Evolutionary conservation across 1,284 basidiomycete species (phyloP).

Genomic region (Taiwanofungus camphoratus): DNA sequence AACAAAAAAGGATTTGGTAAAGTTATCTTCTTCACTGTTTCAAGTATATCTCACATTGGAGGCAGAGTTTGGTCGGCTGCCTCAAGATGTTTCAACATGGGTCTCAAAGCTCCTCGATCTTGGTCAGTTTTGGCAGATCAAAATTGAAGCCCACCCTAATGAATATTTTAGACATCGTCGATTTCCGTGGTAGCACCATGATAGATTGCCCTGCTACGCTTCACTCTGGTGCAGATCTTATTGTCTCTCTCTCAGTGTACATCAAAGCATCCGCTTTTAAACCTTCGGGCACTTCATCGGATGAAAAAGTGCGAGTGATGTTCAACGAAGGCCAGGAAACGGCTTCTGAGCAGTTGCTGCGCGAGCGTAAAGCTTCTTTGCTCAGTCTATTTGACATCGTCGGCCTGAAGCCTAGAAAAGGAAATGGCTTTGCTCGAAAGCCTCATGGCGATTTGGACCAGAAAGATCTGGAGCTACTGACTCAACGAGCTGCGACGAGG

Average conservation of each 20-base stretch:
- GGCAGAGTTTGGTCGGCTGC: slow-evolving; percentile 68
- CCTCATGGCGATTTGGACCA: slow-evolving; percentile 32
- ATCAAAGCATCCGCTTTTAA: slow-evolving; percentile 62
- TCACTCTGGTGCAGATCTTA: slow-evolving; percentile 62
- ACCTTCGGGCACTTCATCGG: slow-evolving; percentile 31
- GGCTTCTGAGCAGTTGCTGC: slow-evolving; percentile 63
- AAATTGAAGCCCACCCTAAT: not conserved
- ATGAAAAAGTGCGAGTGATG: slow-evolving; percentile 33
- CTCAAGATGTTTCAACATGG: slow-evolving; percentile 65
- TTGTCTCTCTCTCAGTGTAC: slow-evolving; percentile 66
- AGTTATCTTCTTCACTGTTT: slow-evolving; percentile 14
- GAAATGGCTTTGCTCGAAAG: slow-evolving; percentile 23
- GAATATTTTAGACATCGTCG: slow-evolving; percentile 45
- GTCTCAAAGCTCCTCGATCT: slow-evolving; percentile 68
- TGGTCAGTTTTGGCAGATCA: slow-evolving; percentile 32
- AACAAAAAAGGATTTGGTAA: slow-evolving; percentile 63
- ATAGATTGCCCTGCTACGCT: slow-evolving; percentile 65
- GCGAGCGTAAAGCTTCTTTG: slow-evolving; percentile 70
- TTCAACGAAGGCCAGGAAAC: slow-evolving; percentile 76
- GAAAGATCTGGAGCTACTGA: slow-evolving; percentile 36
- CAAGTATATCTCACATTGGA: not conserved
- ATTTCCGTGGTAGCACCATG: slow-evolving; percentile 57
- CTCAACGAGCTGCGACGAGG: slow-evolving; percentile 29
- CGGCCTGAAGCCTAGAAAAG: slow-evolving; percentile 46
- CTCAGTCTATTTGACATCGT: slow-evolving; percentile 60